Base-by-base conservation (phyloP, 2,329 filamentous ascomycete species). In the Eutypa lata region DNA sequence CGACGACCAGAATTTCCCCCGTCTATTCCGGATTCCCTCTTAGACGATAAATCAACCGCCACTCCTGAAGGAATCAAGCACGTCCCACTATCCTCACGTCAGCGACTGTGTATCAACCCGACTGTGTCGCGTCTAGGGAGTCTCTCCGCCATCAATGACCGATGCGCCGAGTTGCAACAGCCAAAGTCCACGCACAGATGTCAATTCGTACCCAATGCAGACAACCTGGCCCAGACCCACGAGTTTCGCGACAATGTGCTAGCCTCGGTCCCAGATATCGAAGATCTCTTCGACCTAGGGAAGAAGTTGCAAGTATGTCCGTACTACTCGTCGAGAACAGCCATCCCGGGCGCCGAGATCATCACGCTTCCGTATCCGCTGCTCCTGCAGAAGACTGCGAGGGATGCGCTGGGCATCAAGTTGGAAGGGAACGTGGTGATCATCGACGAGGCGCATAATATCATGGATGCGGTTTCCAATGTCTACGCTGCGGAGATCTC, bases 401-500 rank as follows among this genome's bases (percentile, higher is more conserved):
- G 94, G 47, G 92, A 97, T 55, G 91, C 94, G 0, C 78, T 99
- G 0, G 88, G 89, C 0, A 85, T 99, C 43, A 93, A 88, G 22
- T 72, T 99, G 8, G 91, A 95, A 62, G 85, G 86, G 5, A 94
- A 96, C 64, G 79, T 99, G 0, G 86, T 99, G n/a, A 89, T 99
- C 24, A 90, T 99, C 47, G 94, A 99, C 61, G 94, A 99, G 74
- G 94, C 94, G 0, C 94, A 99, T 68, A 99, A 99, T 65, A 82
- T 99, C 49, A 96, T 97, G 88, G 92, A 97, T 68, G 91, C 93
- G 0, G 90, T 99, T 45, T 83, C 90, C 16, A 88, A 86, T 45
- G 94, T 96, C 33, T 86, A 97, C 67, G 92, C 92, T 0, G 84
- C 90, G 0, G 84, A 89, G 35, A 80, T 97, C 19, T 83, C 83